Percentiles rank a stretch among this genome's conserved stretches.
Conservation (phyloP, 2,329 filamentous ascomycete species). For the Neofusicoccum kwambonambiense region DNA sequence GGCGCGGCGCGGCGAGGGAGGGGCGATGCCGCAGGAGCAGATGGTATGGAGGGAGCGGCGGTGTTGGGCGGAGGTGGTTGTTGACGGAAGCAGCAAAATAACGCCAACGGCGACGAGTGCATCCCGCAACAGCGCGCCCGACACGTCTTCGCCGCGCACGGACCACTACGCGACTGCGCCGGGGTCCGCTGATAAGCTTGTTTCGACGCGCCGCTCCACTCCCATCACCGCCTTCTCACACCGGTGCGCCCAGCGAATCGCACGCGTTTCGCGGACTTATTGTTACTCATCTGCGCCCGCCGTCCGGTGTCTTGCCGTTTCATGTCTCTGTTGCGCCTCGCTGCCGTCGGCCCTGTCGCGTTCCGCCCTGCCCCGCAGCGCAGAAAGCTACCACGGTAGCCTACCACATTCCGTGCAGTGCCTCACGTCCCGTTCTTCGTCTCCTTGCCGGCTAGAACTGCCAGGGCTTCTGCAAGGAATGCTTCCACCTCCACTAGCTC, state of each 20-base stretch:
- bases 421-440: not conserved
- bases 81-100: constrained; percentile 11
- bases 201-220: constrained; percentile 2
- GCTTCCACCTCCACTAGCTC: not conserved
- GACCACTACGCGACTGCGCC: not conserved
- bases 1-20: not conserved
- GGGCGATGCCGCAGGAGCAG: not conserved
- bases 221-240: constrained; percentile 10
- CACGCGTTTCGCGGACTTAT: not conserved
- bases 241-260: not conserved
- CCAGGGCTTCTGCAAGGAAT: not conserved
- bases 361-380: not conserved
- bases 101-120: not conserved
- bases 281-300: too few relatives aligned
- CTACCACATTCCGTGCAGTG: not conserved
- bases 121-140: constrained; percentile 1
- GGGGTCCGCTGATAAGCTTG: constrained; percentile 3
- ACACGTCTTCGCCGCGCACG: constrained; percentile 2
- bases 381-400: not conserved
- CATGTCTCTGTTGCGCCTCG: not conserved
- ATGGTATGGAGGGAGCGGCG: not conserved
- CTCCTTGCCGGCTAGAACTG: not conserved
- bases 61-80: not conserved
- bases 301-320: not conserved
- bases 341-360: not conserved